Base-by-base conservation (phyloP, 2,329 filamentous ascomycete genomes). In the Phaeophleospora eucalypticola region DNA sequence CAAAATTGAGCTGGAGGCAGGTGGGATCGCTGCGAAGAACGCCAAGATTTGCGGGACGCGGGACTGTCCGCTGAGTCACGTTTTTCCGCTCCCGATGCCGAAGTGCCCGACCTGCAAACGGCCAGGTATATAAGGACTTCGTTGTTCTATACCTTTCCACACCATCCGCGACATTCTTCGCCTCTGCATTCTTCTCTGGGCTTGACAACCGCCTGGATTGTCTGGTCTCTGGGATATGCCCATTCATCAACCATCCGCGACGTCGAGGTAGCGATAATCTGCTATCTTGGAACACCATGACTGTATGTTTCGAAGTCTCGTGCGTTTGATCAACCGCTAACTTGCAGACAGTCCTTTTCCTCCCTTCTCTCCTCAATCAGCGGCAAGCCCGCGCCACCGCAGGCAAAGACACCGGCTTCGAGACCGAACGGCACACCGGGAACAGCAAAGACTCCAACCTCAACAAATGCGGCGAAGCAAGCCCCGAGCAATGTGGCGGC, bases 291-390 rank as follows among this genome's bases (percentile, higher is more conserved):
- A 43, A 32, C 35, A 41, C 33, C 45, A 54, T 54, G 52, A 51
- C 49, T 46, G 48, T 52, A 53, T 29, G 54, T 27, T 37, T 29
- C 34, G 40, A 41, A 41, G 39, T 40, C 36, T 44, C 19, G 21
- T 19, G 24, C 20, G 18, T 21, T 17, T 37, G 15, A 36, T 21
- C 38, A 37, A 12, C 27, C 38, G 51, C 55, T 58, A 48, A 59
- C 53, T 57, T 46, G 49, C 44, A 41, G 18, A 17, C 49, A 63
- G 60, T 61, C 60, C 38, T 63, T 65, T 49, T 57, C 55, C 35
- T 60, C 60, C 21, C 51, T 65, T 7, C 51, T 64, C 8, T 58
- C 59, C 18, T 62, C 61, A 10, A 53, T 64, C 36, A 56, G 58
- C 33, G 58, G 57, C 19, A 52, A 59, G 45, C 49, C 46, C 7